Conservation (phyloP, 495 filamentous ascomycete genomes). For the Tuber calosporum region DNA sequence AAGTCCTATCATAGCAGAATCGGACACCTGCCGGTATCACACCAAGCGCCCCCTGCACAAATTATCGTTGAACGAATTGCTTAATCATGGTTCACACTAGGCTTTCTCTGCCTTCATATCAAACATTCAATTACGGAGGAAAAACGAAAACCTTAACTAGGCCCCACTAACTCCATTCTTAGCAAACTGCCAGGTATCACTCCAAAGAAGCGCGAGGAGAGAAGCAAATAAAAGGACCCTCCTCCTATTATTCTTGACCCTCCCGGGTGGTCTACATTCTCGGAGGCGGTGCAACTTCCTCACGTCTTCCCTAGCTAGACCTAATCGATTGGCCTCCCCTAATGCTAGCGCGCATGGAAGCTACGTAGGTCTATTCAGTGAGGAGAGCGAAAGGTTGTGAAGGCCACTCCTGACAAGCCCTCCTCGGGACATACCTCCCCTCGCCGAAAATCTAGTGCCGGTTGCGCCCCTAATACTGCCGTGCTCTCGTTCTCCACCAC, state of each 20-base stretch:
- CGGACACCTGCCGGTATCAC: background rate
- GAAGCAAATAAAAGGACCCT: background rate
- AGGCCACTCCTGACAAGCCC: conserved; percentile 18
- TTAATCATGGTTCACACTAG: background rate
- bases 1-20: background rate
- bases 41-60: background rate
- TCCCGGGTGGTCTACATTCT: background rate
- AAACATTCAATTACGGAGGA: background rate
- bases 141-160: background rate
- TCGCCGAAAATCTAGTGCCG: conserved; percentile 2
- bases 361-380: background rate
- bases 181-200: too few relatives aligned
- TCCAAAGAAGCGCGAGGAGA: background rate
- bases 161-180: background rate
- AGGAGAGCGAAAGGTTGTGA: background rate
- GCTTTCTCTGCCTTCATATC: background rate
- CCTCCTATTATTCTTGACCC: conserved; percentile 5
- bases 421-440: conserved; percentile 11
- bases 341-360: background rate
- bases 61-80: background rate
- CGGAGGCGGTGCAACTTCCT: background rate
- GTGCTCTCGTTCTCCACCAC: conserved; percentile 15
- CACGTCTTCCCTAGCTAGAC: background rate
- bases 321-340: background rate
- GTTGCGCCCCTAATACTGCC: conserved; percentile 21